Percentiles rank a stretch among this genome's conserved stretches.
Conservation (phyloP, 306 rosid genomes). For the Mimosa bimucronata region DNA sequence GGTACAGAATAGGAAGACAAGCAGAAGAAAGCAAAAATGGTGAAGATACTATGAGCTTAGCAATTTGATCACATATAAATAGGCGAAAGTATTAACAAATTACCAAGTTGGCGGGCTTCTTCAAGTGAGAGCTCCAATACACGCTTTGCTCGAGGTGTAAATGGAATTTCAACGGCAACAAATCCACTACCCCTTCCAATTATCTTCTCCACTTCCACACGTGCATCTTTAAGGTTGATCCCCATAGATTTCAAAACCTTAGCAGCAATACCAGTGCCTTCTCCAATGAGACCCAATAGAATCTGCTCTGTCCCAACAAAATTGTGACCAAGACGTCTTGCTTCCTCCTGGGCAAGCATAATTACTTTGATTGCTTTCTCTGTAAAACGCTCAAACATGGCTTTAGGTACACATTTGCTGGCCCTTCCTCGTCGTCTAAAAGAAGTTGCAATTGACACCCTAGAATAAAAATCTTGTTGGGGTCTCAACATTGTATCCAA, state of each 20-base stretch:
- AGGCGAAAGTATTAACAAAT: not conserved
- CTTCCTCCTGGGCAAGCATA: conserved; percentile 99
- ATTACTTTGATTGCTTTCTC: conserved; percentile 97
- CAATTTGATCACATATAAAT: not conserved
- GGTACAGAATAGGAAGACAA: not conserved
- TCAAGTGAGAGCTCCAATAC: conserved; percentile 95
- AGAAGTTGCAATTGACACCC: conserved; percentile 55
- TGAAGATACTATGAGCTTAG: not conserved
- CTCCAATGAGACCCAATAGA: conserved; percentile 97
- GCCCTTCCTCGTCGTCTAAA: conserved; percentile 59
- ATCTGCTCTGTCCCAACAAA: conserved; percentile 99
- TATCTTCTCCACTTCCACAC: conserved; percentile 97
- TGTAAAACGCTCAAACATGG: conserved; percentile 98
- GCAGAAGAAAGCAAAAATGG: not conserved
- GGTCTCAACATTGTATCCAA: conserved; percentile 65
- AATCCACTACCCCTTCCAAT: conserved; percentile 99
- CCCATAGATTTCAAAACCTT: conserved; percentile 98
- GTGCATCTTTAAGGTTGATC: conserved; percentile 95
- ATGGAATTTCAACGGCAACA: conserved; percentile 97
- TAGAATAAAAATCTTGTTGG: conserved; percentile 61
- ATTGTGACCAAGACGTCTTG: conserved; percentile 97
- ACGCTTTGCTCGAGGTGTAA: conserved; percentile 98
- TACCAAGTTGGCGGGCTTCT: conserved; percentile 99
- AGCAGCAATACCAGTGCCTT: conserved; percentile 98
- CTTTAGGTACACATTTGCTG: conserved; percentile 70